These are phyloP conservation scores for Austropuccinia psidii DNA, from an alignment of 1,284 basidiomycete genomes.

Conservation along the genomic window DNA sequence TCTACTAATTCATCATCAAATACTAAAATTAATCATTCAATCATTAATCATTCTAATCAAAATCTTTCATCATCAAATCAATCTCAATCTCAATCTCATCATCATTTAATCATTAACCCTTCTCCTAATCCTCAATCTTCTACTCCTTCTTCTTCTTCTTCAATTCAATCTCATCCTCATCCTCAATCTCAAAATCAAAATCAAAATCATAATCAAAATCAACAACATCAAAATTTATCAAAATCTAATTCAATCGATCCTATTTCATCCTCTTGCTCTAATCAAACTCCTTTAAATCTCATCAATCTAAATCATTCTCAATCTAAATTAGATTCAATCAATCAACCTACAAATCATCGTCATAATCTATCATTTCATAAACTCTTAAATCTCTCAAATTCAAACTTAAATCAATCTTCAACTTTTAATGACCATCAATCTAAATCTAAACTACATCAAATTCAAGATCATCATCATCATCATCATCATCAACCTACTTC, in stretches of 20 bases:
- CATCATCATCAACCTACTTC: neutral
- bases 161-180: neutral
- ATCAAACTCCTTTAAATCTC: neutral
- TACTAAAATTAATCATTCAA: too few relatives aligned
- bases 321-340: too few relatives aligned
- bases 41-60: neutral
- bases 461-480: neutral
- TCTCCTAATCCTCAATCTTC: neutral
- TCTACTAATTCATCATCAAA: too few relatives aligned
- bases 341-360: too few relatives aligned
- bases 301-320: neutral
- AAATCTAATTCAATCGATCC: conserved; percentile 8
- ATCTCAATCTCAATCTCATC: neutral
- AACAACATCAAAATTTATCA: neutral
- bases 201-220: neutral
- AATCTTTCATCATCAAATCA: conserved; percentile 5
- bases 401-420: too few relatives aligned
- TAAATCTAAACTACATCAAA: too few relatives aligned
- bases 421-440: too few relatives aligned
- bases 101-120: neutral
- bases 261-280: neutral
- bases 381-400: too few relatives aligned
- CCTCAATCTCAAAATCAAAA: neutral
- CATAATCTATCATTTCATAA: too few relatives aligned
- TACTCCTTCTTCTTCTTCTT: neutral